A percentile compares a stretch with the other conserved stretches of the same genome.
Conservation (phyloP, 192 early-diverging fungal species). For the Podila horticola region DNA sequence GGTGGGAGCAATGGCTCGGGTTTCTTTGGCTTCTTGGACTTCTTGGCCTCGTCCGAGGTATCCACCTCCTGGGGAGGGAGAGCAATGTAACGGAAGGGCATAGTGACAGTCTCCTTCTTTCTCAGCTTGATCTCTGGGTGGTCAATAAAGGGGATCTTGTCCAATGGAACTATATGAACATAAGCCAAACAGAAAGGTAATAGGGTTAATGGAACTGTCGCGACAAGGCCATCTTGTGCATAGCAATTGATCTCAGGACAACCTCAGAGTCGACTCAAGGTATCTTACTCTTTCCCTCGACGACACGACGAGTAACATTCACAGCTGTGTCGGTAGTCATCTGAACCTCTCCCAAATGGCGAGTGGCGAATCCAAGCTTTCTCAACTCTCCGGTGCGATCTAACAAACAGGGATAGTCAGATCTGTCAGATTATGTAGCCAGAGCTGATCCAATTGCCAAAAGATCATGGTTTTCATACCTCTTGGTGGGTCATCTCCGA, state of each 20-base stretch:
- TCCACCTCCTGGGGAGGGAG: slow-evolving; percentile 32
- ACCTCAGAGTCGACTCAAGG: not conserved
- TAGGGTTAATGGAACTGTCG: not conserved
- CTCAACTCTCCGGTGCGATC: slow-evolving; percentile 71
- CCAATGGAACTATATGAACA: slow-evolving; percentile 57
- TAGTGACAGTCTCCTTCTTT: slow-evolving; percentile 76
- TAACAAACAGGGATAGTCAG: slow-evolving; percentile 4
- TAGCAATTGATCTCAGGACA: not conserved
- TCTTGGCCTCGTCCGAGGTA: slow-evolving; percentile 8
- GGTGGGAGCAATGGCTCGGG: slow-evolving; percentile 71
- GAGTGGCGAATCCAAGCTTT: slow-evolving; percentile 71
- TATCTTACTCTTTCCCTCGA: slow-evolving; percentile 68
- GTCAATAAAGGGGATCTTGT: slow-evolving; percentile 76
- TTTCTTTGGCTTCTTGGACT: slow-evolving; percentile 56
- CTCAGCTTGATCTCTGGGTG: slow-evolving; percentile 75
- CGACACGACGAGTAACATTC: slow-evolving; percentile 72
- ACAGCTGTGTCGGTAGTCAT: slow-evolving; percentile 92
- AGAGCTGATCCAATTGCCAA: not conserved
- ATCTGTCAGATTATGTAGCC: not conserved
- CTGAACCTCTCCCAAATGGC: slow-evolving; percentile 80
- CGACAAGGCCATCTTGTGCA: not conserved
- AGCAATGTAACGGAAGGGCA: slow-evolving; percentile 85
- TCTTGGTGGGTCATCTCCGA: slow-evolving; percentile 74
- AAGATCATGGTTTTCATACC: slow-evolving; percentile 40
- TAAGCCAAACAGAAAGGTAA: not conserved